A percentile compares a stretch with the other conserved stretches of the same genome.
Evolutionary conservation across 441 rosid species (phyloP).

Genomic region (Brassica balearica): DNA sequence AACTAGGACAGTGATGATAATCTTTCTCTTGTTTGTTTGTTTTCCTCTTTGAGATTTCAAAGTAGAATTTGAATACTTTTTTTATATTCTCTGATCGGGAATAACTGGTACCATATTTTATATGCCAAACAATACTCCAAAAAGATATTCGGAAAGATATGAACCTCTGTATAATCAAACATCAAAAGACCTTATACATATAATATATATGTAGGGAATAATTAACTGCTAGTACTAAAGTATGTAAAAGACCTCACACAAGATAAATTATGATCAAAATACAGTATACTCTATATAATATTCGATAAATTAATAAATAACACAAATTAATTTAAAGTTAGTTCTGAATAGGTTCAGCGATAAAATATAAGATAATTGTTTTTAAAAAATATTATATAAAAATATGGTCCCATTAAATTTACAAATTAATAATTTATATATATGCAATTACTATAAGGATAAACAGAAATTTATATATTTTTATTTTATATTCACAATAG

Average conservation of each 20-base stretch:
- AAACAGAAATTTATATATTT: no score
- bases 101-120: constrained; percentile 39
- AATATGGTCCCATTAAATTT: no score
- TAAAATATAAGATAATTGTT: no score
- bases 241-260: background rate
- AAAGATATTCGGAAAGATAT: constrained; percentile 25
- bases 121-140: constrained; percentile 24
- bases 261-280: background rate
- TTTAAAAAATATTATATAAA: no score
- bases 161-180: background rate
- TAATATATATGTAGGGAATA: background rate
- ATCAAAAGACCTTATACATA: constrained; percentile 4
- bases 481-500: no score
- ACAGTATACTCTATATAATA: background rate
- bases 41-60: constrained; percentile 19
- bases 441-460: no score
- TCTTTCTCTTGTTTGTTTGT: constrained; percentile 27
- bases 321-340: no score
- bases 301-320: no score
- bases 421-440: no score
- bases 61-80: constrained; percentile 28
- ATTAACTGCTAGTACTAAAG: background rate
- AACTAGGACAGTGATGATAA: constrained; percentile 10
- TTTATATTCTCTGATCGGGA: constrained; percentile 35
- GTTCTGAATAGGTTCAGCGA: no score